Evolutionary conservation across 2,329 filamentous ascomycete species (phyloP), one percentile per base, ranked within the genome.

Genomic region (Fusarium vanettenii): DNA sequence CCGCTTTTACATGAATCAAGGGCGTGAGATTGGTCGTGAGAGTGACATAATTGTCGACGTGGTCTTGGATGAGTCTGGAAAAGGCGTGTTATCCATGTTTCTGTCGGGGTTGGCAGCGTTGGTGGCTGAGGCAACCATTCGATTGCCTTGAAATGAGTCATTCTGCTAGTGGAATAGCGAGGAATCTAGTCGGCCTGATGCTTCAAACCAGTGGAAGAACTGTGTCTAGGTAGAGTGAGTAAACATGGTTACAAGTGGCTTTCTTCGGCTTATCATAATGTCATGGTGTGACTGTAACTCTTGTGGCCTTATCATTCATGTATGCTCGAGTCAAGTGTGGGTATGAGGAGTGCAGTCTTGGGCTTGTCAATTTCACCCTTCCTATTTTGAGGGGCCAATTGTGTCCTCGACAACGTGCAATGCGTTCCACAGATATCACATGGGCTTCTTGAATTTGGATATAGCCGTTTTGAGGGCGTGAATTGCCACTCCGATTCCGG

Each of bases 1-100:
- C 20, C 55, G 62, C 4, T 71, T 71, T 18, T 60, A 55, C 43
- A 16, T 71, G 14, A 66, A 69, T n/a, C 69, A 71, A 13, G 66
- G 69, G 25, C 55, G 48, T 2, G 66, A 71, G 35, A 71, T 71
- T 41, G 69, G 69, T 6, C 52, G 69, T 22, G 61, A 66, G 18
- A 69, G 69, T 41, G 48, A 60, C 20, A 65, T 71, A 9, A 66
- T 60, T 16, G 50, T 71, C 7, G 65, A 65, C 11, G 41, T 71
- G 13, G 55, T 57, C 14, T 60, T 71, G 4, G 22, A 71, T 43
- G 43, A 16, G 25, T 27, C 11, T 48, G 43, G 43, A 1, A 48
- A 48, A 9, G 20, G 6, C 6, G 43, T 48, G 43, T 48, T 20
- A 25, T 16, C 20, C 22, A 48, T 48, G 20, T 48, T 48, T 8